Base-by-base conservation (phyloP, 2,329 filamentous ascomycete genomes). In the Pseudocercospora crystallina region DNA sequence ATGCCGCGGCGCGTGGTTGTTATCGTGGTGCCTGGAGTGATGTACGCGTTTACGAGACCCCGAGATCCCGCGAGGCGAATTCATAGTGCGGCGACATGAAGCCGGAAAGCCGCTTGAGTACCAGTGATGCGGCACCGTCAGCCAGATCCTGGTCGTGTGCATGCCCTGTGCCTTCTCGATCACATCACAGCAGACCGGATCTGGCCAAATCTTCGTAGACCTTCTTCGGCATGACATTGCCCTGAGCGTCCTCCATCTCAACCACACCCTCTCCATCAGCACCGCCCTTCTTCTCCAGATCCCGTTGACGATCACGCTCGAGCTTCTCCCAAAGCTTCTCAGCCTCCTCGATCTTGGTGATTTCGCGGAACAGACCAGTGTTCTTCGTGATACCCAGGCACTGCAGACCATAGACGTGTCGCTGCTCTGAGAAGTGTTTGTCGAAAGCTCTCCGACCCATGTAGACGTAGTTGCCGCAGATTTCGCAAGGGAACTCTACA, bases 141-240 rank as follows among this genome's bases (percentile, higher is more conserved):
- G 20, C 7, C 20, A 26, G 20, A 26, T 26, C 20, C 20, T 26
- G 20, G 20, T 26, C 20, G 20, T 26, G 20, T 26, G 20, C 20
- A 26, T 26, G 20, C 20, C 7, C 7, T 26, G 20, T 26, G 20
- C 20, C 20, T 26, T 26, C 20, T 26, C 20, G 7, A 26, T 26
- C 20, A 26, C 20, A 26, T 26, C 77, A 94, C 59, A 95, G 74
- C 65, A 96, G 77, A 31, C 92, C 92, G 69, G 95, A 90, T 74
- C 95, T 95, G 72, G 90, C 87, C 71, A 97, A 73, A 79, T 99
- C 94, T 60, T 91, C 85, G 71, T 96, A 99, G 47, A 99, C 92
- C 79, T 96, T 95, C 75, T 96, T 90, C 0, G 95, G 94, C 94
- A 99, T 99, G 50, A 99, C 94, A 65, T 99, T 97, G 40, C 94